These are phyloP conservation scores for Limonium bicolor DNA, from an alignment of 148 eudicot species.

Conservation along the genomic window DNA sequence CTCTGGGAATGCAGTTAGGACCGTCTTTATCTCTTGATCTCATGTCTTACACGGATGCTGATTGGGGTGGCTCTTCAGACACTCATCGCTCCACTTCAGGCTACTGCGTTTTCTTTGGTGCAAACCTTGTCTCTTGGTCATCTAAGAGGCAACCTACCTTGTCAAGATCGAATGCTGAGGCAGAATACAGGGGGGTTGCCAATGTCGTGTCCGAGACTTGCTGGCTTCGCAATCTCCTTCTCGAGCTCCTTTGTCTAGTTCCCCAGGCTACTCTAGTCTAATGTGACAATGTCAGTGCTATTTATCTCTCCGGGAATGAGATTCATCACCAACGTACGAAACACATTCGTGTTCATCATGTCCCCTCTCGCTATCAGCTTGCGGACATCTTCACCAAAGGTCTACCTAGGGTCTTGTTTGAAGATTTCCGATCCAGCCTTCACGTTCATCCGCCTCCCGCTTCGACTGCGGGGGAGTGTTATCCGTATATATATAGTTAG, in stretches of 20 bases:
- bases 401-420: not conserved
- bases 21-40: not conserved
- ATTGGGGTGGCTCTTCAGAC: not conserved
- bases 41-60: not conserved
- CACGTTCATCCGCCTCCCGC: not conserved
- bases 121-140: not conserved
- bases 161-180: not conserved
- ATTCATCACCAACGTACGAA: not conserved
- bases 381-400: conserved; percentile 1
- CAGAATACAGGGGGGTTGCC: not conserved
- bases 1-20: not conserved
- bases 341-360: conserved; percentile 1
- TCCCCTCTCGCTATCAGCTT: not conserved
- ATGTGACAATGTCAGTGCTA: not conserved
- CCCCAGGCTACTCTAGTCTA: not conserved
- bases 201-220: not conserved
- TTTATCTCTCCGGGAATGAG: not conserved
- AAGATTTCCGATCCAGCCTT: not conserved
- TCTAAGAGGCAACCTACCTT: not conserved
- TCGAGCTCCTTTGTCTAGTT: not conserved
- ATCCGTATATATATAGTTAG: no score
- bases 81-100: not conserved
- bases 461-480: not conserved
- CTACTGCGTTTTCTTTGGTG: not conserved
- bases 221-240: not conserved